These are phyloP conservation scores for Termitomyces heimii DNA, from an alignment of 768 basidiomycete genomes.

Conservation along the genomic window DNA sequence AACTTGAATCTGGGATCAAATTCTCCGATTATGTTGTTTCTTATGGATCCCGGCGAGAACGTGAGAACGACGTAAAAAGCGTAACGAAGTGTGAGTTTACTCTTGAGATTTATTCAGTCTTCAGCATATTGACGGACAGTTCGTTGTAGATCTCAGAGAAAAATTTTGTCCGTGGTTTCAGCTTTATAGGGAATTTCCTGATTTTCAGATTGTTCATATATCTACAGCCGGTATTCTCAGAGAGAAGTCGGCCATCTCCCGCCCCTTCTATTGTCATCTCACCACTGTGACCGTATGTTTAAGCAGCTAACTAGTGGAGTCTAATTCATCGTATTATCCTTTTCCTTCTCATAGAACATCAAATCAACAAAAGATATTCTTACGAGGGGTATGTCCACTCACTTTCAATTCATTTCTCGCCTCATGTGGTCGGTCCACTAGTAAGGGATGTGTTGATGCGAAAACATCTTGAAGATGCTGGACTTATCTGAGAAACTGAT, in stretches of 20 bases:
- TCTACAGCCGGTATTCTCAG: conserved; percentile 33
- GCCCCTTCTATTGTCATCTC: conserved; percentile 61
- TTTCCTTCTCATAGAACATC: conserved; percentile 37
- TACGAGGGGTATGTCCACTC: conserved; percentile 30
- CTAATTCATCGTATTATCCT: not conserved
- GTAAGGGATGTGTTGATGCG: conserved; percentile 45
- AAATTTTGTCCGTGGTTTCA: conserved; percentile 35
- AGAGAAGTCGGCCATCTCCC: conserved; percentile 34
- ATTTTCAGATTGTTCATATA: not conserved
- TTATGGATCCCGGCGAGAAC: conserved; percentile 49
- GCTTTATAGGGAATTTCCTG: not conserved
- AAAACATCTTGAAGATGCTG: conserved; percentile 32
- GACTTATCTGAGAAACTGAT: conserved; percentile 21
- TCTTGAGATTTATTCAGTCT: not conserved
- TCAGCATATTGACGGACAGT: not conserved
- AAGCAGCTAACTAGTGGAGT: not conserved
- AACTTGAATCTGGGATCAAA: conserved; percentile 58
- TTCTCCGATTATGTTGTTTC: conserved; percentile 67
- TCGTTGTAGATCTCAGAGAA: conserved; percentile 29
- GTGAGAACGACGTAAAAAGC: conserved; percentile 57
- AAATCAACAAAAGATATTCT: conserved; percentile 51
- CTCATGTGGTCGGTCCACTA: conserved; percentile 13
- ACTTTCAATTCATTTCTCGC: not conserved
- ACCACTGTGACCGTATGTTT: conserved; percentile 58
- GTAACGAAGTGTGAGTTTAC: conserved; percentile 53